Percentiles rank a stretch among this genome's conserved stretches.
These are phyloP conservation scores for Lipomyces mesembrius DNA, from an alignment of 805 yeast species.

Conservation along the genomic window DNA sequence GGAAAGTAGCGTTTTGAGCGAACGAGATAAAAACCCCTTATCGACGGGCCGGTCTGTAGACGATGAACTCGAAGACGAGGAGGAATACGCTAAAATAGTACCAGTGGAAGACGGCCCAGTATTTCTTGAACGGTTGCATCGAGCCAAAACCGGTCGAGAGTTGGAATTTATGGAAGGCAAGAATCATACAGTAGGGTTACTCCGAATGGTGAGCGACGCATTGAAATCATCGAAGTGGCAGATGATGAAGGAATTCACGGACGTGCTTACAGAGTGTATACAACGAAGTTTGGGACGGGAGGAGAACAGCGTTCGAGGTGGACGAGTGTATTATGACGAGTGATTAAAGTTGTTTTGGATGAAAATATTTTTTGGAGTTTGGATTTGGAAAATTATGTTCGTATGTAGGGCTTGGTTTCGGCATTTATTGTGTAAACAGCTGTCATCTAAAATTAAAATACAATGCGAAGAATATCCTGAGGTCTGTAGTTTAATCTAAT, in stretches of 20 bases:
- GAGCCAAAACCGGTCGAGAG: constrained; percentile 43
- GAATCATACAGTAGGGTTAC: constrained; percentile 60
- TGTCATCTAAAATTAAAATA: too few relatives aligned
- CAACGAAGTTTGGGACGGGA: constrained; percentile 37
- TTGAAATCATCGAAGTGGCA: constrained; percentile 43
- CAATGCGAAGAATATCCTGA: too few relatives aligned
- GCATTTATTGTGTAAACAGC: too few relatives aligned
- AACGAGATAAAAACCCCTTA: constrained; percentile 14
- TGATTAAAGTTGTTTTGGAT: neutral
- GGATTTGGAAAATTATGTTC: neutral
- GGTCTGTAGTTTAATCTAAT: too few relatives aligned
- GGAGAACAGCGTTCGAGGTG: neutral
- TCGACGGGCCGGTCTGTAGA: neutral
- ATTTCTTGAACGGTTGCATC: constrained; percentile 56
- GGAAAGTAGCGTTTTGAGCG: constrained; percentile 39
- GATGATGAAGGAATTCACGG: constrained; percentile 37
- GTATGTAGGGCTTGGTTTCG: neutral
- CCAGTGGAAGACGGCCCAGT: constrained; percentile 55
- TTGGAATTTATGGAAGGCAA: constrained; percentile 48
- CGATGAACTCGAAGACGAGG: constrained; percentile 13
- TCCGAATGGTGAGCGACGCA: constrained; percentile 44
- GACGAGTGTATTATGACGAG: constrained; percentile 1
- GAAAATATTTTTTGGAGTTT: neutral
- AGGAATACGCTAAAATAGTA: constrained; percentile 35
- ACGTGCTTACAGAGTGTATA: constrained; percentile 29